phyloP scores from a whole-genome alignment of 2,329 filamentous ascomycete species.

The Microascus cirrosus region DNA sequence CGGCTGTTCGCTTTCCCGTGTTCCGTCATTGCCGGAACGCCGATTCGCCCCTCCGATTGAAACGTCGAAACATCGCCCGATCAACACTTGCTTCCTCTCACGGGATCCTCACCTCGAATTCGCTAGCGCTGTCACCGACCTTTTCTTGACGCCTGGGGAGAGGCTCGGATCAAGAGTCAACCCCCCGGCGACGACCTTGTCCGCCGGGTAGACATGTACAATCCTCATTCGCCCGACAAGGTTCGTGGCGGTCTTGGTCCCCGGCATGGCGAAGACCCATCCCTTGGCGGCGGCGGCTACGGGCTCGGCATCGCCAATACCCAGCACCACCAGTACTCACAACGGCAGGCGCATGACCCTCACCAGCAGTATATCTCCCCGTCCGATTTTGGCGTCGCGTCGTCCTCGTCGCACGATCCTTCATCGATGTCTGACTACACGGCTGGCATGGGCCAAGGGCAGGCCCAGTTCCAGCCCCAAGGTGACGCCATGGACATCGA shows the following conservation, averaged over 20 bases:
- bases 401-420: not conserved
- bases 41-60: not conserved
- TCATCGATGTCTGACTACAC: not conserved
- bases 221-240: constrained; percentile 2
- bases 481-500: not conserved
- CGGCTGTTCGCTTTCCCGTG: not conserved
- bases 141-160: not conserved
- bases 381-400: not conserved
- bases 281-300: not conserved
- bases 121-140: not conserved
- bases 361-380: not conserved
- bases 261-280: constrained; percentile 3
- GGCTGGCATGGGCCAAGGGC: not conserved
- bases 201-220: constrained; percentile 5
- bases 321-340: constrained; percentile 1
- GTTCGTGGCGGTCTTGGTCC: constrained; percentile 5
- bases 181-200: constrained; percentile 3
- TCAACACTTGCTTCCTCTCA: not conserved
- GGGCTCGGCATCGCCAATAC: constrained; percentile 1
- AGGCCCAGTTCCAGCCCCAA: not conserved
- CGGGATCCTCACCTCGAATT: not conserved
- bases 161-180: constrained; percentile 1
- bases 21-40: not conserved
- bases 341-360: not conserved
- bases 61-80: not conserved